A percentile compares a stretch with the other conserved stretches of the same genome.
Conservation (phyloP, 2,329 filamentous ascomycete species). For the Aspergillus luchuensis region DNA sequence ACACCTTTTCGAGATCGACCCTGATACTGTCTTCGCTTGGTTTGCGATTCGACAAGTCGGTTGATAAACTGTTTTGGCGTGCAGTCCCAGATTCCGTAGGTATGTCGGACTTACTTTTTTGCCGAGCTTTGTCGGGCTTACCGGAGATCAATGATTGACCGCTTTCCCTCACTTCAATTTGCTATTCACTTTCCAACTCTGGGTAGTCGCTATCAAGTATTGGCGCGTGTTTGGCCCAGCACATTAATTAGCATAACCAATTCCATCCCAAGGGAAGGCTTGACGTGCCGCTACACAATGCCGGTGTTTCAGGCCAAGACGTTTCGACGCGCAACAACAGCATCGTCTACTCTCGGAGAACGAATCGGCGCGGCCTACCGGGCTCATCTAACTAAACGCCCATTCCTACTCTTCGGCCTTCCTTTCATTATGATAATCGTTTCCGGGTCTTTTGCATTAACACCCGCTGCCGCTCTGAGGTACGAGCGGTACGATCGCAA, state of each 20-base stretch:
- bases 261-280: no score
- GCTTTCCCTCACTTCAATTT: background rate
- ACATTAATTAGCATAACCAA: background rate
- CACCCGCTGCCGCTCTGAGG: conserved; percentile 86
- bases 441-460: conserved; percentile 89
- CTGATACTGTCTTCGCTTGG: background rate
- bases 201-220: background rate
- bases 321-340: conserved; percentile 61
- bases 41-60: background rate
- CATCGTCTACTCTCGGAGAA: conserved; percentile 60
- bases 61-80: conserved; percentile 4
- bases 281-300: conserved; percentile 47
- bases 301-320: conserved; percentile 68
- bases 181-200: background rate
- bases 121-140: conserved; percentile 9
- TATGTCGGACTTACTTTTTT: conserved; percentile 21
- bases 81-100: conserved; percentile 10
- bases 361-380: conserved; percentile 78
- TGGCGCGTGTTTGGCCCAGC: background rate
- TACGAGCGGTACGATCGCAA: conserved; percentile 93
- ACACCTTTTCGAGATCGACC: no score
- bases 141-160: background rate
- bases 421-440: conserved; percentile 91
- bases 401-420: conserved; percentile 89
- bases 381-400: conserved; percentile 70